A percentile compares a stretch with the other conserved stretches of the same genome.
phyloP scores from a whole-genome alignment of 2,329 filamentous ascomycete species.

The Penicillium fuscoglaucum region DNA sequence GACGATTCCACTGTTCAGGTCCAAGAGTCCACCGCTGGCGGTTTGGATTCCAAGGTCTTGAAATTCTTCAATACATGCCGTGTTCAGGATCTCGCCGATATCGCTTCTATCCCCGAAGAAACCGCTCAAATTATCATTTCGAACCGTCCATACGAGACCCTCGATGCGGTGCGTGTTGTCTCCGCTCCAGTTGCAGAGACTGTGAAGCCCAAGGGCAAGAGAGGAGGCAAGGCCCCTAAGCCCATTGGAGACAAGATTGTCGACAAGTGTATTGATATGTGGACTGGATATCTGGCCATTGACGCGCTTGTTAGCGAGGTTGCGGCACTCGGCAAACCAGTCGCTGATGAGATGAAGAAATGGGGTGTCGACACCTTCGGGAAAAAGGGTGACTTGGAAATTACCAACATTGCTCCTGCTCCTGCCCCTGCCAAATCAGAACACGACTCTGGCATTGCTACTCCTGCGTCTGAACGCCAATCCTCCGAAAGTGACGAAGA shows the following conservation, averaged over 20 bases:
- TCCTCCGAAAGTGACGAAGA: constrained; percentile 42
- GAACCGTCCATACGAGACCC: constrained; percentile 69
- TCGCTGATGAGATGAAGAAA: constrained; percentile 63
- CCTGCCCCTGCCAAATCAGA: constrained; percentile 33
- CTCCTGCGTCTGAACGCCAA: constrained; percentile 51
- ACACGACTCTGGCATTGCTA: constrained; percentile 69
- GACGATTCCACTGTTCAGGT: constrained; percentile 47
- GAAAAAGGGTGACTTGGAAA: constrained; percentile 61
- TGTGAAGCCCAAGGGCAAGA: constrained; percentile 47
- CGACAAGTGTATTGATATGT: constrained; percentile 69
- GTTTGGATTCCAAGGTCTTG: constrained; percentile 61
- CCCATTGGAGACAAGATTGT: constrained; percentile 67
- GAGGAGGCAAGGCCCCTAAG: constrained; percentile 52
- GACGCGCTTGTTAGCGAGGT: constrained; percentile 78
- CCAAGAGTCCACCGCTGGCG: constrained; percentile 43
- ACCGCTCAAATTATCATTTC: constrained; percentile 69
- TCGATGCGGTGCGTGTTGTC: constrained; percentile 68
- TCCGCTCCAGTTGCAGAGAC: constrained; percentile 48
- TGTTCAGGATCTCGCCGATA: constrained; percentile 73
- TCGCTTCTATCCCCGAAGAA: constrained; percentile 72
- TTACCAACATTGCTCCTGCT: constrained; percentile 53
- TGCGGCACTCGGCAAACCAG: constrained; percentile 67
- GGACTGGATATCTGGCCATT: constrained; percentile 76
- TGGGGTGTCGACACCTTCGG: constrained; percentile 70
- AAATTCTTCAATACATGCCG: constrained; percentile 81